Conservation (phyloP, 2,329 filamentous ascomycete species). For the Sphaerostilbella broomeana region DNA sequence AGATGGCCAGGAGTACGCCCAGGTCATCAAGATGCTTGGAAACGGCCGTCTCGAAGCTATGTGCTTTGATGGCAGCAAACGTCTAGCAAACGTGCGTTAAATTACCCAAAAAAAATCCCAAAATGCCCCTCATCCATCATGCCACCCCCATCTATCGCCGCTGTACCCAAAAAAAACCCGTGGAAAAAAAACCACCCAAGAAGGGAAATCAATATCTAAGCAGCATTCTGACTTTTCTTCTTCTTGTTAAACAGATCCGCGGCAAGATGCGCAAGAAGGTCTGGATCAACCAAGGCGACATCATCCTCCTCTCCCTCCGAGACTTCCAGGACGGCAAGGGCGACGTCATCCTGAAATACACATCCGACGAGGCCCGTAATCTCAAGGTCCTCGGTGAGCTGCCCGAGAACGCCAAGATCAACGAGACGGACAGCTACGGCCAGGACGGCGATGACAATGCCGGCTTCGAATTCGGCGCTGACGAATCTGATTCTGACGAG, state of each 20-base stretch:
- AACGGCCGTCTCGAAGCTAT: conserved; percentile 88
- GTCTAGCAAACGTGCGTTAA: conserved; percentile 34
- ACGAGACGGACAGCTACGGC: conserved; percentile 94
- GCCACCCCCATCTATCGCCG: neutral
- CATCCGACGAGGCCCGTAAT: conserved; percentile 86
- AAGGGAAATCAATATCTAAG: neutral
- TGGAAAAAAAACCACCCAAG: neutral
- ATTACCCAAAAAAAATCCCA: neutral
- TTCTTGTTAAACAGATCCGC: conserved; percentile 40
- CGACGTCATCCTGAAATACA: conserved; percentile 96
- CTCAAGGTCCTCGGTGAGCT: conserved; percentile 97
- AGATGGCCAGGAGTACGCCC: conserved; percentile 69
- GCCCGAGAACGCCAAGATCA: conserved; percentile 98
- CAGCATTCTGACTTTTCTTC: neutral
- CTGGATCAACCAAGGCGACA: conserved; percentile 98
- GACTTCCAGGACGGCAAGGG: conserved; percentile 95
- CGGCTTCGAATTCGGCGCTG: conserved; percentile 98
- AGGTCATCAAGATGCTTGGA: conserved; percentile 79
- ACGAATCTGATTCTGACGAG: conserved; percentile 57
- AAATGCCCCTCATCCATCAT: neutral
- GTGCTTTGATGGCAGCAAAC: conserved; percentile 77
- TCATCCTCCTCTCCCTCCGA: conserved; percentile 79
- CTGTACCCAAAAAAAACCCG: neutral
- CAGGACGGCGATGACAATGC: conserved; percentile 90
- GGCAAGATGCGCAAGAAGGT: conserved; percentile 99